A percentile compares a stretch with the other conserved stretches of the same genome.
Evolutionary conservation across 495 filamentous ascomycete species (phyloP).

Genomic region (Glonium stellatum): DNA sequence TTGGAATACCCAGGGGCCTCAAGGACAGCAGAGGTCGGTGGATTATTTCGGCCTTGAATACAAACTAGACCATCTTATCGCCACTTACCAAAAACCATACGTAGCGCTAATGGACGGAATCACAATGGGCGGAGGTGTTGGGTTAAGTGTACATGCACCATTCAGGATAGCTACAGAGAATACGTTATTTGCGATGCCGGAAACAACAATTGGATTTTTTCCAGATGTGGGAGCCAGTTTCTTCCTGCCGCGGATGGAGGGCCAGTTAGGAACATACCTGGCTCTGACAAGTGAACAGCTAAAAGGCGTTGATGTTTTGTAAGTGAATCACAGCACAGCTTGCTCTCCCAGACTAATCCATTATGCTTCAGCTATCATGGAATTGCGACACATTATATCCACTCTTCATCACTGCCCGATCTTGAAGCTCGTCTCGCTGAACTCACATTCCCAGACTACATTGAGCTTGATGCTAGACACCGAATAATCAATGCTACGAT

Average conservation of each 20-base stretch:
- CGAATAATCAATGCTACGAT: slow-evolving; percentile 76
- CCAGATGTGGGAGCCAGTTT: slow-evolving; percentile 94
- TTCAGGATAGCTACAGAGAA: slow-evolving; percentile 94
- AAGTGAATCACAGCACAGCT: slow-evolving; percentile 33
- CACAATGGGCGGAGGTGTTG: slow-evolving; percentile 97
- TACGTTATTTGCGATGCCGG: slow-evolving; percentile 95
- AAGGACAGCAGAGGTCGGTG: slow-evolving; percentile 61
- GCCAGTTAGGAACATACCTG: slow-evolving; percentile 78
- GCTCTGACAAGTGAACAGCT: slow-evolving; percentile 79
- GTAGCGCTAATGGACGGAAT: slow-evolving; percentile 96
- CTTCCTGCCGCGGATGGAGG: slow-evolving; percentile 85
- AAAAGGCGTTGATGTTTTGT: slow-evolving; percentile 69
- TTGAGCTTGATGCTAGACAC: slow-evolving; percentile 52
- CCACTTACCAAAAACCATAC: slow-evolving; percentile 90
- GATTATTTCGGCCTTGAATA: slow-evolving; percentile 92
- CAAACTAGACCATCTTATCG: slow-evolving; percentile 85
- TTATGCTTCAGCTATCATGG: slow-evolving; percentile 51
- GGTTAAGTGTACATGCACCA: slow-evolving; percentile 86
- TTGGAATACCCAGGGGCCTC: slow-evolving; percentile 58
- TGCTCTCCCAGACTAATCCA: slow-evolving; percentile 3
- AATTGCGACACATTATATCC: slow-evolving; percentile 87
- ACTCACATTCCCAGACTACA: slow-evolving; percentile 74
- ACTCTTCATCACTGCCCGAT: slow-evolving; percentile 73
- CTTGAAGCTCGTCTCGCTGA: slow-evolving; percentile 83
- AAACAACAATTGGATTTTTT: slow-evolving; percentile 96